Conservation (phyloP, 768 basidiomycete species). For the Cystobasidium ongulense region DNA sequence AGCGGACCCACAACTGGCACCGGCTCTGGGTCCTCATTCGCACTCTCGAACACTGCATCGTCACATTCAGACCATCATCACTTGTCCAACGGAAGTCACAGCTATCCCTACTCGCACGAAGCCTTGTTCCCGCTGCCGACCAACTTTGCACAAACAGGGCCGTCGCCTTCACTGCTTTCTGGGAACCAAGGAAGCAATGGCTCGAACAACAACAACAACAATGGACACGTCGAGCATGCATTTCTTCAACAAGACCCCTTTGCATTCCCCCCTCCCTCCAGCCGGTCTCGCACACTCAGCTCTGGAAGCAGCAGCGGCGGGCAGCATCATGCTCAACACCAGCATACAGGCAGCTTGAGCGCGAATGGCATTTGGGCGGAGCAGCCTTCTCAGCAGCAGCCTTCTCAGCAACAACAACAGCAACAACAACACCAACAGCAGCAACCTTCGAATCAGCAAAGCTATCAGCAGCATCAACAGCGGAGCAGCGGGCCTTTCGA, state of each 20-base stretch:
- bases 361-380: slow-evolving; percentile 6
- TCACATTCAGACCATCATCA: not conserved
- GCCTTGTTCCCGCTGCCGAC: not conserved
- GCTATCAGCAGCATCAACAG: not conserved
- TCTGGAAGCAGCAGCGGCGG: slow-evolving; percentile 12
- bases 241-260: slow-evolving; percentile 29
- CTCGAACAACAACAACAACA: not conserved
- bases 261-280: not conserved
- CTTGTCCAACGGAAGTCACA: not conserved
- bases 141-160: slow-evolving; percentile 18
- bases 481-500: not conserved
- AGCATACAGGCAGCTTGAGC: not conserved
- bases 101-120: not conserved
- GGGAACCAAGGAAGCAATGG: not conserved
- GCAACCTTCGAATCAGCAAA: not conserved
- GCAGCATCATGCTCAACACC: not conserved
- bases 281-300: slow-evolving; percentile 5
- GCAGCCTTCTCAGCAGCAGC: slow-evolving; percentile 7
- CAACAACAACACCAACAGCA: not conserved
- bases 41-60: not conserved
- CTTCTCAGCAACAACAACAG: slow-evolving; percentile 9
- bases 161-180: not conserved
- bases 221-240: not conserved
- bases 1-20: not conserved
- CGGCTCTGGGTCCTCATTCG: not conserved